Conservation (phyloP, 257 asterid genomes). For the Sherardia arvensis region DNA sequence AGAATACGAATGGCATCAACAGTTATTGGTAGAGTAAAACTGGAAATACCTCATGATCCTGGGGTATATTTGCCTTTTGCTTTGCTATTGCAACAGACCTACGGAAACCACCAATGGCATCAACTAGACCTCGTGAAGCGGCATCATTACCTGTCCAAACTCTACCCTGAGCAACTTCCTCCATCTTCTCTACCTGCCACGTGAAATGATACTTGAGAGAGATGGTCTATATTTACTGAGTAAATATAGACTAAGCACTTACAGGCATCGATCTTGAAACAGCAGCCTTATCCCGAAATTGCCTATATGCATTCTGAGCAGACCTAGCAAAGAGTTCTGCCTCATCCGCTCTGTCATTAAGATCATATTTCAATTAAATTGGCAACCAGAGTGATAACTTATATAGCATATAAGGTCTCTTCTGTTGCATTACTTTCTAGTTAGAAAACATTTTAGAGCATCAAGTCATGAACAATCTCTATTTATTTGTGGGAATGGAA, state of each 20-base stretch:
- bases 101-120: constrained; percentile 86
- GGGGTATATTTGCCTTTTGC: constrained; percentile 80
- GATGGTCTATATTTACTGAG: constrained; percentile 8
- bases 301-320: constrained; percentile 65
- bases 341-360: constrained; percentile 65
- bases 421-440: neutral
- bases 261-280: constrained; percentile 93
- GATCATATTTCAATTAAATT: constrained; percentile 4
- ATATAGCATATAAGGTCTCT: neutral
- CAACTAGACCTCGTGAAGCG: constrained; percentile 78
- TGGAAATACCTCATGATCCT: constrained; percentile 55
- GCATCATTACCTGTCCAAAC: constrained; percentile 98
- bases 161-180: constrained; percentile 97
- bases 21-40: constrained; percentile 7
- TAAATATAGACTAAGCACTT: constrained; percentile 23
- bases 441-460: neutral
- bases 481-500: neutral
- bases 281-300: constrained; percentile 92
- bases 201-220: constrained; percentile 18
- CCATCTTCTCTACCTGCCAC: constrained; percentile 77
- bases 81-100: constrained; percentile 95
- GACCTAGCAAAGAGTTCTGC: constrained; percentile 90
- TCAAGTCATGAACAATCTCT: neutral
- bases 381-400: neutral
- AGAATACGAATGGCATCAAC: no score